A percentile compares a stretch with the other conserved stretches of the same genome.
Conservation (phyloP, 306 rosid species). For the Malus sylvestris region DNA sequence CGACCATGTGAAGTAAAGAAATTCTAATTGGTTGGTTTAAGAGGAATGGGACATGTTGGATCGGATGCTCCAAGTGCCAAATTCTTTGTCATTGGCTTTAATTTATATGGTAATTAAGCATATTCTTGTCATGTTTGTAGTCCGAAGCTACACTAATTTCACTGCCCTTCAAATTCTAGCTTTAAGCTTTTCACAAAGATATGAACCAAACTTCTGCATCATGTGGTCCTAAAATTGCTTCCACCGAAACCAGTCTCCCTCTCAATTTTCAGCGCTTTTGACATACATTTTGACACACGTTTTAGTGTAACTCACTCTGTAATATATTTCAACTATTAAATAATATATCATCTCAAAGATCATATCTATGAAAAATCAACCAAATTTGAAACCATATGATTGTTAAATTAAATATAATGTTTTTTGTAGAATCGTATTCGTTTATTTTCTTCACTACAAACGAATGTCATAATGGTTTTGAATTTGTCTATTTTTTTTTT, state of each 20-base stretch:
- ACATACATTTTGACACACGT: no score
- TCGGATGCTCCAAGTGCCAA: not conserved
- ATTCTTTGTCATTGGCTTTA: not conserved
- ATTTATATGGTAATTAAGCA: not conserved
- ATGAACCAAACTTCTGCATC: not conserved
- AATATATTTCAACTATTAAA: no score
- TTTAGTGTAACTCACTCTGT: no score
- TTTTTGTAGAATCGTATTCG: no score
- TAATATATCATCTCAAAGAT: no score
- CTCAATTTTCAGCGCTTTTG: not conserved
- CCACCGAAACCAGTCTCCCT: not conserved
- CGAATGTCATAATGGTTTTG: no score
- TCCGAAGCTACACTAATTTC: not conserved
- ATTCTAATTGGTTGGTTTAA: not conserved
- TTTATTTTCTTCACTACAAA: no score
- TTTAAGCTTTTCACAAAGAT: not conserved
- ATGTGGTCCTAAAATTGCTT: conserved; percentile 5
- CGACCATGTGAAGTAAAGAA: not conserved
- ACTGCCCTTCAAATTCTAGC: not conserved
- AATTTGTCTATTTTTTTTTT: no score
- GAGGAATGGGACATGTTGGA: not conserved
- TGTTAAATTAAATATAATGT: no score
- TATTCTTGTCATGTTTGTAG: not conserved
- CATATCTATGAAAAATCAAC: no score
- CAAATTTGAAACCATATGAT: fast-evolving